A percentile compares a stretch with the other conserved stretches of the same genome.
Evolutionary conservation across 257 asterid species (phyloP).

Genomic region (Avicennia marina): DNA sequence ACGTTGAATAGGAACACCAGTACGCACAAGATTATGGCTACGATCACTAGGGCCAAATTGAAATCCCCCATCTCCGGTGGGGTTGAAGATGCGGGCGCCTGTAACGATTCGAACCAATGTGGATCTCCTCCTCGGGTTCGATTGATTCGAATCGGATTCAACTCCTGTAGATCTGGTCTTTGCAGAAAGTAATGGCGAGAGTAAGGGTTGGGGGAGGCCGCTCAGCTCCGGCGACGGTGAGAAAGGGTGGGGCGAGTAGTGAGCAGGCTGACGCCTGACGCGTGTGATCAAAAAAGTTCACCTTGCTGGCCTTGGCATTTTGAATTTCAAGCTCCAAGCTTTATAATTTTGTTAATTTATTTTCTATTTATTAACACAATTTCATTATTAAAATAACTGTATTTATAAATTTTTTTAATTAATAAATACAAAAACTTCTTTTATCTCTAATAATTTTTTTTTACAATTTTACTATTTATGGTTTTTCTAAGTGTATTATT

Average conservation of each 20-base stretch:
- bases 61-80: conserved; percentile 86
- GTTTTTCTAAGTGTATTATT: too few relatives aligned
- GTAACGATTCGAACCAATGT: conserved; percentile 31
- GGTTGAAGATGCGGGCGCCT: conserved; percentile 21
- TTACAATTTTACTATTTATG: too few relatives aligned
- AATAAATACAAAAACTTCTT: too few relatives aligned
- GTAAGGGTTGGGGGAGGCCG: conserved; percentile 9
- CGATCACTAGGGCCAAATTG: conserved; percentile 87
- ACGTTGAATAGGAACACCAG: conserved; percentile 79
- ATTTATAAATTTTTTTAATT: too few relatives aligned
- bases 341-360: not conserved
- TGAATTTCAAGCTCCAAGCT: conserved; percentile 7
- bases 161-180: conserved; percentile 14
- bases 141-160: conserved; percentile 12
- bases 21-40: conserved; percentile 80
- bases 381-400: too few relatives aligned
- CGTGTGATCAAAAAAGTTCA: conserved; percentile 16
- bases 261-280: conserved; percentile 16
- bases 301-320: conserved; percentile 20
- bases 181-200: not conserved
- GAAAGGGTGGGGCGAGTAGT: conserved; percentile 15
- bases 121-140: not conserved
- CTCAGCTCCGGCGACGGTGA: conserved; percentile 28
- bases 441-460: too few relatives aligned
- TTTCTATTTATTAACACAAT: not conserved